phyloP scores from a whole-genome alignment of 1,139 yeast species.

The Hemisphaericaspora xylofermentans region DNA sequence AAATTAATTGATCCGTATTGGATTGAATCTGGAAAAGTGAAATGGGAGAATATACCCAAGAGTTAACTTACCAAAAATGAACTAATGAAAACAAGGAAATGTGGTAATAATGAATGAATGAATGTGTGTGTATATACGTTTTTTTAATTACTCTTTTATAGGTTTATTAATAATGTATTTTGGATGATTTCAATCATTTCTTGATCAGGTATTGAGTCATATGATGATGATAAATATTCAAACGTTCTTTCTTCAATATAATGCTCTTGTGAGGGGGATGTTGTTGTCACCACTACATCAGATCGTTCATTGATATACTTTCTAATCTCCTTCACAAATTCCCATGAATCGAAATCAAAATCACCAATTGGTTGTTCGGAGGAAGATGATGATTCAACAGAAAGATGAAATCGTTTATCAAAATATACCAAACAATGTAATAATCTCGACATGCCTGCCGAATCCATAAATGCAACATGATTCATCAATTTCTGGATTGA shows the following conservation, averaged over 20 bases:
- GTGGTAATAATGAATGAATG: too few species aligned
- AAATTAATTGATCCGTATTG: conserved; percentile 76
- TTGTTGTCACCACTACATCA: neutral
- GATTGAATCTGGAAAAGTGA: conserved; percentile 68
- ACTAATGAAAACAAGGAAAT: too few species aligned
- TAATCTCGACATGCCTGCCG: conserved; percentile 17
- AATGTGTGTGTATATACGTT: too few species aligned
- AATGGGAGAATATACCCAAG: conserved; percentile 58
- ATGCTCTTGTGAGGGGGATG: neutral
- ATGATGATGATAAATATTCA: conserved; percentile 11
- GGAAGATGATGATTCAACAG: conserved; percentile 3
- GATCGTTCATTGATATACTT: conserved; percentile 3
- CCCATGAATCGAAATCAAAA: conserved; percentile 33
- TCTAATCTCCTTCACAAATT: conserved; percentile 17
- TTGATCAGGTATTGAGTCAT: conserved; percentile 11
- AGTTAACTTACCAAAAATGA: conserved; percentile 15
- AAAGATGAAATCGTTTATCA: conserved; percentile 18
- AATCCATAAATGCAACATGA: conserved; percentile 10
- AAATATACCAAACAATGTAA: conserved; percentile 23
- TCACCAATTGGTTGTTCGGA: conserved; percentile 23
- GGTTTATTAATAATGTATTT: conserved; percentile 5
- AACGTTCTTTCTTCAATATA: conserved; percentile 14
- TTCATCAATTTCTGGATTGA: conserved; percentile 20
- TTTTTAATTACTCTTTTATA: too few species aligned
- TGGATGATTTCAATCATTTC: conserved; percentile 17